Evolutionary conservation across 2,329 filamentous ascomycete species (phyloP).

Genomic region (Ascochyta lentis): DNA sequence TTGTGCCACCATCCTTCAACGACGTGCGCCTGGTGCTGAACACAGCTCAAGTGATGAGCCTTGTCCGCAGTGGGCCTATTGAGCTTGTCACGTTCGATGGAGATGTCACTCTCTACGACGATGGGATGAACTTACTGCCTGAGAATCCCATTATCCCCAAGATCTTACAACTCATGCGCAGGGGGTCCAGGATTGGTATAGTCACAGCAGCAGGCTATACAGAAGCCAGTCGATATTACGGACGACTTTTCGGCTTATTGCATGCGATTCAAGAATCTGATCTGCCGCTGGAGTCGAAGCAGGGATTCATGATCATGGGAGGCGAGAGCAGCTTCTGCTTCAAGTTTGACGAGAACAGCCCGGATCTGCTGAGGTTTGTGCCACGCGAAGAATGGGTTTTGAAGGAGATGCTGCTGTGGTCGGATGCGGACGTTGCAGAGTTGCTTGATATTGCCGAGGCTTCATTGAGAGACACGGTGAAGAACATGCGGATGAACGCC

Average conservation of each 20-base stretch:
- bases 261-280: slow-evolving; percentile 73
- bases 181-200: slow-evolving; percentile 86
- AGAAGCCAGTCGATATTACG: slow-evolving; percentile 84
- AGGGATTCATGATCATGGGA: slow-evolving; percentile 88
- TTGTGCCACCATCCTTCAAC: slow-evolving; percentile 96
- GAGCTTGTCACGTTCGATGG: slow-evolving; percentile 95
- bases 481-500: slow-evolving; percentile 79
- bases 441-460: slow-evolving; percentile 90
- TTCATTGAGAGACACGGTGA: slow-evolving; percentile 81
- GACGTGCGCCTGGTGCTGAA: slow-evolving; percentile 93
- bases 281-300: slow-evolving; percentile 71
- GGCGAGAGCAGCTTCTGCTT: slow-evolving; percentile 97
- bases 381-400: slow-evolving; percentile 73
- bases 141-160: slow-evolving; percentile 78
- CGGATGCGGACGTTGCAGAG: slow-evolving; percentile 74
- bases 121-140: slow-evolving; percentile 79
- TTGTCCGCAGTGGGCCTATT: slow-evolving; percentile 75
- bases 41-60: slow-evolving; percentile 90
- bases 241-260: slow-evolving; percentile 83
- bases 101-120: slow-evolving; percentile 88
- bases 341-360: slow-evolving; percentile 70
- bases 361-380: slow-evolving; percentile 72
- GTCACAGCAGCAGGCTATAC: slow-evolving; percentile 97
- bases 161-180: slow-evolving; percentile 73
- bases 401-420: slow-evolving; percentile 79